Base-by-base conservation (phyloP, 2,329 filamentous ascomycete genomes). In the Penicillium sp. region DNA sequence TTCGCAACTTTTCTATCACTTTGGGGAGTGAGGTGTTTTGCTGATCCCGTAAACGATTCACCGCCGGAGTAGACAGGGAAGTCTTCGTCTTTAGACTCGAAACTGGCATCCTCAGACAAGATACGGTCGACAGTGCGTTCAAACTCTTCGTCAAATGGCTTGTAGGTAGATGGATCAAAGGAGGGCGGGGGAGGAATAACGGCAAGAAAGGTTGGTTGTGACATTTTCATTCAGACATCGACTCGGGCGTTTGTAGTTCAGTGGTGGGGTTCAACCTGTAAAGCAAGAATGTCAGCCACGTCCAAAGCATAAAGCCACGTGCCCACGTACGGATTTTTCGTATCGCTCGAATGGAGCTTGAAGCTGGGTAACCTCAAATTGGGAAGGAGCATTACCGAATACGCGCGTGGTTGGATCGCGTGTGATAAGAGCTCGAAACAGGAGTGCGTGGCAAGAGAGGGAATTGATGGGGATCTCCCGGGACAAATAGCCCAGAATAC, bases 101-200 rank as follows among this genome's bases (percentile, higher is more conserved):
- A 54, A 28, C 48, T 61, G 13, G 56, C 48, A 40, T 67, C 60
- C 16, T 67, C 63, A 1, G 58, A 57, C 7, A 69, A 50, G 16
- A 67, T 68, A 22, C 50, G 28, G 11, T 69, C 56, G 22, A 66
- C 42, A 0, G 57, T 60, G n/a, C 48, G 53, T 3, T 56, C 50
- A 28, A 54, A 36, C 2, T 53, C 49, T 14, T 60, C 55, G n/a
- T 55, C 51, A 20, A 67, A 63, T 3, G 57, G 55, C n/a, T 61
- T 50, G 46, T 64, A 64, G 27, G 47, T 46, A 13, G 56, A 40
- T 6, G 57, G 46, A 13, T 63, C 53, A 40, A 62, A 43, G 5
- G 53, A 46, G 1, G 63, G 62, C 38, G 58, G 56, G 18, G 60
- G 55, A 5, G 57, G 44, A 8, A 63, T 46, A 27, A 66, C 49